A percentile compares a stretch with the other conserved stretches of the same genome.
phyloP scores from a whole-genome alignment of 2,329 filamentous ascomycete genomes.

The Metarhizium guizhouense region DNA sequence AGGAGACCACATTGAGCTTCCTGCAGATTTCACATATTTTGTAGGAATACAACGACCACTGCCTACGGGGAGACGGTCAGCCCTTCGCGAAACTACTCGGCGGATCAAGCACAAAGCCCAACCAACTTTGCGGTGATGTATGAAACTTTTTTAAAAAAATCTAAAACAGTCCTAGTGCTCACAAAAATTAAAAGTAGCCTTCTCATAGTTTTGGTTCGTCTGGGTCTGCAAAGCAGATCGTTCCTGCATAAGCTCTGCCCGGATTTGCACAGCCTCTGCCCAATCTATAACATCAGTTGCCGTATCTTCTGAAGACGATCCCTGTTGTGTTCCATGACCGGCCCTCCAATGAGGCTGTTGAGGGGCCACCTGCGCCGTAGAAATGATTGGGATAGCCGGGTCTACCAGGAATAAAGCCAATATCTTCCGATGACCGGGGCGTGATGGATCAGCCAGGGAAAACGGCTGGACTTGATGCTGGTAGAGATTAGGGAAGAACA shows the following conservation, averaged over 20 bases:
- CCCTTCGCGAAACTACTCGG: no score
- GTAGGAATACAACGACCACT: no score
- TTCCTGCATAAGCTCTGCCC: not conserved
- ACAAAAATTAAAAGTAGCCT: not conserved
- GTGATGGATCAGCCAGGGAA: constrained; percentile 37
- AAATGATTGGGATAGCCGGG: constrained; percentile 35
- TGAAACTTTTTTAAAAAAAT: no score
- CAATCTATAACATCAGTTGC: not conserved
- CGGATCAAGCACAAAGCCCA: no score
- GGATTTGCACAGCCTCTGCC: not conserved
- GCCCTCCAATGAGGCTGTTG: constrained; percentile 30
- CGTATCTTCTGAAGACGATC: not conserved
- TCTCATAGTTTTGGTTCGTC: not conserved
- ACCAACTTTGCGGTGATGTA: no score
- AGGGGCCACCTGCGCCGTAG: constrained; percentile 35
- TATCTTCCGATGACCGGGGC: constrained; percentile 49
- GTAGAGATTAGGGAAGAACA: constrained; percentile 46
- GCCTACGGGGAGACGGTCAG: no score
- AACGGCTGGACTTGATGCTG: constrained; percentile 47
- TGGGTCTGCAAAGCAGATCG: not conserved
- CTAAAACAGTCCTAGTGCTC: not conserved
- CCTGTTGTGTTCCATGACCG: not conserved
- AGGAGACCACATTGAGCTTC: no score
- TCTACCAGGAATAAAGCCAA: constrained; percentile 54
- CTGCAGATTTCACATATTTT: no score